Evolutionary conservation across 2,329 filamentous ascomycete genomes (phyloP), one percentile per base, ranked within the genome.

Genomic region (Immersiporthe knoxdaviesiana): DNA sequence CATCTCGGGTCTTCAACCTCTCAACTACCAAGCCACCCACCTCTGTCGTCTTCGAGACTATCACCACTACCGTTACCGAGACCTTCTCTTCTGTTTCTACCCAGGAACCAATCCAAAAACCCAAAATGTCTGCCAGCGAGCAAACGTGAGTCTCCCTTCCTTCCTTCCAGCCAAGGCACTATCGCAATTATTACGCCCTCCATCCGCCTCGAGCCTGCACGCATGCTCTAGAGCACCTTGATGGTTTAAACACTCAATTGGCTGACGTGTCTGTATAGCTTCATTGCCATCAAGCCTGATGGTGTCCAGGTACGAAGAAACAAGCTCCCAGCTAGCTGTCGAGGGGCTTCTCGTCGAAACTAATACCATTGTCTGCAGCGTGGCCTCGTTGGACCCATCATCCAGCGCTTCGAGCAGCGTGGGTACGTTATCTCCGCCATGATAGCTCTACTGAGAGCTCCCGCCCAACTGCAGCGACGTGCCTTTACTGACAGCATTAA

Each of bases 281-380:
- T 98, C 92, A 98, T 98, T 89, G 96, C 96, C 82, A 93, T 99
- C 90, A 99, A 99, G 94, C 96, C 95, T 78, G 96, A 98, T 86
- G 96, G 96, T 84, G 96, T 98, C 86, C 96, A 97, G 91, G 94
- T 97, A 91, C 76, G 85, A 71, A 65, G n/a, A 56, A 52, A 30
- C 14, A 37, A 59, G 37, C 30, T 67, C 66, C 68, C 59, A 30
- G 14, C 16, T 7, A 30, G 41, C 59, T 67, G 32, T 69, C 72
- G 54, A 71, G 62, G 30, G 12, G 7, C 24, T 62, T 62, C 12
- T 39, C 8, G 16, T 56, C 27, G 14, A 39, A 44, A 63, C 75
- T 78, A 69, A 78, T 74, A 72, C 14, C 68, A 44, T 39, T 58
- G 50, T 71, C 37, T 30, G 18, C 80, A 97, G 94, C 95, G 96